Percentiles rank a stretch among this genome's conserved stretches.
These are phyloP conservation scores for Tylopilus subfusipes DNA, from an alignment of 768 basidiomycete genomes.

Conservation along the genomic window DNA sequence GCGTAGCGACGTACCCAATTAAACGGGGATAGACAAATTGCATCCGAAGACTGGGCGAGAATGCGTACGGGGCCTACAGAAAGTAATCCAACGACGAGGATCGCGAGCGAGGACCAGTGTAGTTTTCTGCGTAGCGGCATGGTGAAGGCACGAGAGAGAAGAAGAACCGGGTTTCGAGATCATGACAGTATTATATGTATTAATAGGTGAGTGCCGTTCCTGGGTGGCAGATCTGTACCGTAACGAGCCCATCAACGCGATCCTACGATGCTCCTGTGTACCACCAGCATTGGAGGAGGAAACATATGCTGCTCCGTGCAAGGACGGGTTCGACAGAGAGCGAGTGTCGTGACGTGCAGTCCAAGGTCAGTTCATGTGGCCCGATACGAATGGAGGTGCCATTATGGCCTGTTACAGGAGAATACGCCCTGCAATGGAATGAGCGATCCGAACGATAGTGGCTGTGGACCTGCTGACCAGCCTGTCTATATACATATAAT, in stretches of 20 bases:
- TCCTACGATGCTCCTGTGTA: background rate
- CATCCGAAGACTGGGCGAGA: slow-evolving; percentile 25
- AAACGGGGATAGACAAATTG: slow-evolving; percentile 19
- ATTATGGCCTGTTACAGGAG: background rate
- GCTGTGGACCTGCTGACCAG: background rate
- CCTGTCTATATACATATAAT: too few relatives aligned
- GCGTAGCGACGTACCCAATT: slow-evolving; percentile 25
- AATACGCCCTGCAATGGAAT: background rate
- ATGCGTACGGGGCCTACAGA: slow-evolving; percentile 10
- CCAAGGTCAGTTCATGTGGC: background rate
- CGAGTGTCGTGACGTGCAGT: background rate
- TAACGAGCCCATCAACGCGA: background rate
- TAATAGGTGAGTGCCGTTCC: background rate
- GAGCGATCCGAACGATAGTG: background rate
- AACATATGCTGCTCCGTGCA: background rate
- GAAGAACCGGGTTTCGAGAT: background rate
- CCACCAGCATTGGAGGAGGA: background rate
- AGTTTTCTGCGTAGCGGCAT: slow-evolving; percentile 7
- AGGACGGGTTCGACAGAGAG: background rate
- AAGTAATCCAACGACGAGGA: slow-evolving; percentile 18
- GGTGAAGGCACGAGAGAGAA: background rate
- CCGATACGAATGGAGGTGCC: background rate
- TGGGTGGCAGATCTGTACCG: slow-evolving; percentile 2
- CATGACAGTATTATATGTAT: background rate
- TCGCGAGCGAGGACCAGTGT: slow-evolving; percentile 15